Evolutionary conservation across 345 rosid genomes (phyloP), one percentile per base, ranked within the genome.

Genomic region (Gossypium thurberi): DNA sequence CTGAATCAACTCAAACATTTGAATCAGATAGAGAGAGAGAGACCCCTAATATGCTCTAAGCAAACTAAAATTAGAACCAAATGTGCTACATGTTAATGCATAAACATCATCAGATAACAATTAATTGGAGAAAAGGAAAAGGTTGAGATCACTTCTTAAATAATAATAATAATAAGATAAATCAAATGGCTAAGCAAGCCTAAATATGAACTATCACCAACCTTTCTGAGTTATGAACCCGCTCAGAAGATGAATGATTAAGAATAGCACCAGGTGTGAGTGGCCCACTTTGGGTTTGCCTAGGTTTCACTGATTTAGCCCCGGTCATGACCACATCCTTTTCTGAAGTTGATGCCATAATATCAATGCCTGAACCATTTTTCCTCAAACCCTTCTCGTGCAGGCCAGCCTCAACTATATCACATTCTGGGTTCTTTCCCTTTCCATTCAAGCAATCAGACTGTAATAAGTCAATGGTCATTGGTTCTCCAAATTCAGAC

Each of bases 231-330:
- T 63, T 61, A 42, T 80, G 89, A 15, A 77, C 78, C 78, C 75
- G 88, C 42, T 96, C 99, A 23, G 87, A 85, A 60, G 78, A 73
- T 46, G 92, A 86, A 77, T 86, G 92, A 69, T 78, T 66, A 74
- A 87, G 81, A 74, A 84, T 84, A 50, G 75, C 71, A 78, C 83
- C 88, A 80, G 94, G 86, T 75, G 81, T 74, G 65, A 96, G 91
- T 12, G 98, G 97, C 70, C 99, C 98, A 72, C 99, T 93, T 74
- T 83, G 97, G 76, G 86, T 90, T 82, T 91, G 93, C 71, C 91
- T 94, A 82, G 77, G 26, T 84, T 87, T 91, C 52, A 69, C 77
- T 51, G 79, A 69, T 76, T 87, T 91, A 75, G 75, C 65, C 81
- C 86, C 87, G 73, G 86, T 57, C 70, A 82, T 85, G 5, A 75